A percentile compares a stretch with the other conserved stretches of the same genome.
phyloP scores from a whole-genome alignment of 2,329 filamentous ascomycete genomes.

The Hysterium pulicare region DNA sequence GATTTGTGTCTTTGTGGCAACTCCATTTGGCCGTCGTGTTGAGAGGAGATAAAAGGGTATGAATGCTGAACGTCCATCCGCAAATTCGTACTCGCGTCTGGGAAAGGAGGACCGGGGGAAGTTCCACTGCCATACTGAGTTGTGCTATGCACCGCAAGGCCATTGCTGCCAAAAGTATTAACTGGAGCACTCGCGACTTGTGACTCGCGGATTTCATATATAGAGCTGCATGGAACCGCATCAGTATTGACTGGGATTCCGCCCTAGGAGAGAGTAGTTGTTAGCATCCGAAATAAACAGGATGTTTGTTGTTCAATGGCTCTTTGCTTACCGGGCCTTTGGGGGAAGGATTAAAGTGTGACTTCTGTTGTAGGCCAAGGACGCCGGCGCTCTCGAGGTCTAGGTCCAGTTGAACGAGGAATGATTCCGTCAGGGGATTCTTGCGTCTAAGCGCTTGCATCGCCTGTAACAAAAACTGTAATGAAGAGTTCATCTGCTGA shows the following conservation, averaged over 20 bases:
- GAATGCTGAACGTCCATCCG: constrained; percentile 20
- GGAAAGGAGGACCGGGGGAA: constrained; percentile 21
- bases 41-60: constrained; percentile 6
- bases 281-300: constrained; percentile 10
- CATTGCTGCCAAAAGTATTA: constrained; percentile 24
- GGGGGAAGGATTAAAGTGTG: constrained; percentile 31
- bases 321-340: constrained; percentile 16
- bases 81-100: constrained; percentile 19
- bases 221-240: constrained; percentile 25
- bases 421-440: constrained; percentile 91
- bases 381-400: constrained; percentile 75
- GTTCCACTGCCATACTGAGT: constrained; percentile 9
- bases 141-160: constrained; percentile 2
- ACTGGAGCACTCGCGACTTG: constrained; percentile 23
- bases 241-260: constrained; percentile 24
- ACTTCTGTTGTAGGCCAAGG: constrained; percentile 42
- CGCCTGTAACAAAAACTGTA: constrained; percentile 86
- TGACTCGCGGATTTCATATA: constrained; percentile 34
- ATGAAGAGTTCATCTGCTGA: constrained; percentile 69
- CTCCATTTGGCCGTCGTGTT: constrained; percentile 7
- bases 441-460: constrained; percentile 86
- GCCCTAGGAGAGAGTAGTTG: constrained; percentile 10
- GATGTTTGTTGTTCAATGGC: constrained; percentile 2
- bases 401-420: constrained; percentile 87
- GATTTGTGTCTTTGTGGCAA: constrained; percentile 12